Evolutionary conservation across 139 green algal genomes (phyloP), one percentile per base, ranked within the genome.

Genomic region (Desmodesmus armatus): DNA sequence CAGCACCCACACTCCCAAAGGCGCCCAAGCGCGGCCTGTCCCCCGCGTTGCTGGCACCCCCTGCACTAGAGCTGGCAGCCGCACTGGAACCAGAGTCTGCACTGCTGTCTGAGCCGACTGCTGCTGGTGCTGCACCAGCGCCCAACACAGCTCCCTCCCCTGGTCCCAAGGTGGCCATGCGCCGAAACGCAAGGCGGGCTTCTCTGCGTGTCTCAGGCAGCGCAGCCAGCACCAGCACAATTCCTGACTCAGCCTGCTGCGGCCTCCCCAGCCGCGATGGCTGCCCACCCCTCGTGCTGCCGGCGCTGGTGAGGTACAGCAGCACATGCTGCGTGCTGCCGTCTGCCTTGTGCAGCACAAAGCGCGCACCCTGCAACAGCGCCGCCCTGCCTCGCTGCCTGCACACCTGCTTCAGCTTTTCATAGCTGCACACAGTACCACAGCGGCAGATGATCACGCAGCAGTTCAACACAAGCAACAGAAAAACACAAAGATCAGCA

Each of bases 271-370:
- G 65, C 65, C n/a, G 33, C 15, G 1, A 47, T 35, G 11, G n/a
- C 65, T 41, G 27, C 7, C 7, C 47, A 55, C 60, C 3, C 2
- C 60, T 35, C 21, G 13, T 67, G 62, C 62, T 72, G 65, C 55
- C n/a, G 55, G 6, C n/a, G 55, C 65, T 72, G 65, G 67, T 80
- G 1, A 80, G 49, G 49, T 80, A 80, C 31, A 80, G 49, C 73
- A 80, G 49, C 2, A 80, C 73, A 37, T 51, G 73, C 73, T 67
- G 49, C 5, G 11, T 33, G 19, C n/a, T 80, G 73, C 73, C 31
- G 49, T 67, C 73, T 47, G 47, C 9, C 33, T 29, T 51, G 47
- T 49, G 49, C 31, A 80, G 49, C 23, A 80, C 41, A 19, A 80
- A 80, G 33, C 73, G 33, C 27, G 44, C 47, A 13, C 73, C 73